Percentiles rank a stretch among this genome's conserved stretches.
Evolutionary conservation across 2,329 filamentous ascomycete genomes (phyloP).

Genomic region (Trichothecium roseum): DNA sequence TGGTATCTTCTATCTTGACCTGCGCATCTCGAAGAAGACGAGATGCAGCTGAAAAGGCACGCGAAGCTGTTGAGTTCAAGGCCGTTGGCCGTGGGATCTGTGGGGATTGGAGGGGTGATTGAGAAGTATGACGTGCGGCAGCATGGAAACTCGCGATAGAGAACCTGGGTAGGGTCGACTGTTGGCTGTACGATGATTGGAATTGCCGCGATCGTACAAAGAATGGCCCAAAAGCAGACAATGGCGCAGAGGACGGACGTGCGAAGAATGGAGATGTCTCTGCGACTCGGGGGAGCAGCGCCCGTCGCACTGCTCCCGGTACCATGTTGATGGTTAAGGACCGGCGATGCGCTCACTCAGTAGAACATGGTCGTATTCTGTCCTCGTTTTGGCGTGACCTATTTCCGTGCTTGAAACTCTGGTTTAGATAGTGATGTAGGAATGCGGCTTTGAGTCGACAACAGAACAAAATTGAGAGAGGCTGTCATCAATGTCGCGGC

Average conservation of each 20-base stretch:
- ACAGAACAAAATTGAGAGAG: slow-evolving; percentile 9
- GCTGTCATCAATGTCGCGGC: slow-evolving; percentile 21
- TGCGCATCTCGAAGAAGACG: slow-evolving; percentile 12
- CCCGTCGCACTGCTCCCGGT: slow-evolving; percentile 37
- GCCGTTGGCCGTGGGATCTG: not conserved
- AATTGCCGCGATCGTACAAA: not conserved
- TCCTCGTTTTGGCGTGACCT: slow-evolving; percentile 1
- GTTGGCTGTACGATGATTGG: slow-evolving; percentile 1
- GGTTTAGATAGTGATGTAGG: not conserved
- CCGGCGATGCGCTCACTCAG: slow-evolving; percentile 4
- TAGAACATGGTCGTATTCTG: slow-evolving; percentile 1
- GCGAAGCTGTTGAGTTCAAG: slow-evolving; percentile 8
- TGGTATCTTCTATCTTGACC: slow-evolving; percentile 15
- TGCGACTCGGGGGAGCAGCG: slow-evolving; percentile 36
- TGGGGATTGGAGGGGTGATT: not conserved
- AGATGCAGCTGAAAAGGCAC: slow-evolving; percentile 18
- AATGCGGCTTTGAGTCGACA: not conserved
- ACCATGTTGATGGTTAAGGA: slow-evolving; percentile 29
- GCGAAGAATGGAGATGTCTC: slow-evolving; percentile 9
- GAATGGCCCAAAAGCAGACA: not conserved
- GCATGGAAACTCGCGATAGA: slow-evolving; percentile 9
- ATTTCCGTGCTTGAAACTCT: not conserved
- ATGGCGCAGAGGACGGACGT: not conserved
- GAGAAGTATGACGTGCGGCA: not conserved
- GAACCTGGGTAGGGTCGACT: slow-evolving; percentile 14